phyloP scores from a whole-genome alignment of 73 alveolate genomes.

The Tetrahymena borealis region DNA sequence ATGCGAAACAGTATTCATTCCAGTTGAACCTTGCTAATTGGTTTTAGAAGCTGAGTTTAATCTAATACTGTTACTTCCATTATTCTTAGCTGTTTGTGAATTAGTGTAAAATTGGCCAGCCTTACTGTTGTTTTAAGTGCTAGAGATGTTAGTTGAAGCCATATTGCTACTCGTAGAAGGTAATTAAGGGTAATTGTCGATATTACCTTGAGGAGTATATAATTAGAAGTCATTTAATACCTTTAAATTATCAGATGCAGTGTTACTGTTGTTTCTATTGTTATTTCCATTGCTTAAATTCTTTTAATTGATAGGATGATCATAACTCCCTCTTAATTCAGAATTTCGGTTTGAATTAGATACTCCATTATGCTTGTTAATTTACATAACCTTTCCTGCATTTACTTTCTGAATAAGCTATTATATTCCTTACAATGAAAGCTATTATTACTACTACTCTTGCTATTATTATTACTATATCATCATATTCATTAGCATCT shows the following conservation, averaged over 20 bases:
- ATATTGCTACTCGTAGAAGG: not conserved
- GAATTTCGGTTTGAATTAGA: not conserved
- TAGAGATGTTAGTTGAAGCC: not conserved
- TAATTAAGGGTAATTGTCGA: not conserved
- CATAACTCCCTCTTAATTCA: not conserved
- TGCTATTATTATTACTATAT: not conserved
- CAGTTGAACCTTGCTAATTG: not conserved
- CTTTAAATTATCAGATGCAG: not conserved
- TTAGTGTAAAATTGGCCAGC: not conserved
- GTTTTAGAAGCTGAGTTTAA: not conserved
- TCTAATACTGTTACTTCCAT: not conserved
- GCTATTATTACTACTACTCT: not conserved
- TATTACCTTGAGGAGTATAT: not conserved
- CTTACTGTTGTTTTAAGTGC: not conserved
- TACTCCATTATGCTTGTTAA: not conserved
- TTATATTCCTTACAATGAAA: not conserved
- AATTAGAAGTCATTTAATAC: not conserved
- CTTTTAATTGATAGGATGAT: not conserved
- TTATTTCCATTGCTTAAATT: not conserved
- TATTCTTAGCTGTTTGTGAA: not conserved
- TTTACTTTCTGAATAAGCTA: not conserved
- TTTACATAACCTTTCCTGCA: not conserved
- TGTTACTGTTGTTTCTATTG: not conserved
- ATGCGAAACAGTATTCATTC: not conserved
- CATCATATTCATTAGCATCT: not conserved